Evolutionary conservation across 1,284 basidiomycete genomes (phyloP).

Genomic region (Lignosus rhinocerotis): DNA sequence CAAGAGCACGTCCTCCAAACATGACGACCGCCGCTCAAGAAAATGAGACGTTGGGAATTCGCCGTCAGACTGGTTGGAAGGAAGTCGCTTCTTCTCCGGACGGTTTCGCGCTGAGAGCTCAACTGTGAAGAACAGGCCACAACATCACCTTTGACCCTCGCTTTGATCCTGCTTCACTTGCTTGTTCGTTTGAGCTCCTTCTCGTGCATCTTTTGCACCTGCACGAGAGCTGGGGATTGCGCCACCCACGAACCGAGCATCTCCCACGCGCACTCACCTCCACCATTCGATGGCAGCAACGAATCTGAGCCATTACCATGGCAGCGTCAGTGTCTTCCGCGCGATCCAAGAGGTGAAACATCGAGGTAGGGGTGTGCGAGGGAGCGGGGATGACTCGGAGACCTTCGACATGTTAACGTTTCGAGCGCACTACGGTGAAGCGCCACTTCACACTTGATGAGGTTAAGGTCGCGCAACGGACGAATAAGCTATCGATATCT

Average conservation of each 20-base stretch:
- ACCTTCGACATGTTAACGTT: conserved; percentile 46
- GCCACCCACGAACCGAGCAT: conserved; percentile 44
- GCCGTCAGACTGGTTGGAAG: background rate
- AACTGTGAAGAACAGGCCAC: background rate
- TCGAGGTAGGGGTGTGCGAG: conserved; percentile 6
- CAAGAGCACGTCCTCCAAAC: conserved; percentile 2
- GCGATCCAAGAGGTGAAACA: conserved; percentile 40
- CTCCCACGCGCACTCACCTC: conserved; percentile 43
- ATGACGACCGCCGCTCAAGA: background rate
- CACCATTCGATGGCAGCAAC: conserved; percentile 5
- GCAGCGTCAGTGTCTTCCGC: conserved; percentile 51
- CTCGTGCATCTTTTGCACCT: conserved; percentile 11
- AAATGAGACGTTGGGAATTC: background rate
- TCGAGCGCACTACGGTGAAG: conserved; percentile 55
- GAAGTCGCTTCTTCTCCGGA: background rate
- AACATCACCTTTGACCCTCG: too few species aligned
- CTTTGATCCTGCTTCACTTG: conserved; percentile 7
- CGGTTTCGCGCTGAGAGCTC: background rate
- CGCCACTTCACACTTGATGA: conserved; percentile 48
- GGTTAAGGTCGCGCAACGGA: conserved; percentile 34
- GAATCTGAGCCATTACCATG: conserved; percentile 27
- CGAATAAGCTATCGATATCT: conserved; percentile 35
- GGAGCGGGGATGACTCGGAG: conserved; percentile 24
- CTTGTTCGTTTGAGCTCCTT: background rate
- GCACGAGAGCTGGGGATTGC: conserved; percentile 31